A percentile compares a stretch with the other conserved stretches of the same genome.
Evolutionary conservation across 257 asterid species (phyloP).

Genomic region (Handroanthus guayacan): DNA sequence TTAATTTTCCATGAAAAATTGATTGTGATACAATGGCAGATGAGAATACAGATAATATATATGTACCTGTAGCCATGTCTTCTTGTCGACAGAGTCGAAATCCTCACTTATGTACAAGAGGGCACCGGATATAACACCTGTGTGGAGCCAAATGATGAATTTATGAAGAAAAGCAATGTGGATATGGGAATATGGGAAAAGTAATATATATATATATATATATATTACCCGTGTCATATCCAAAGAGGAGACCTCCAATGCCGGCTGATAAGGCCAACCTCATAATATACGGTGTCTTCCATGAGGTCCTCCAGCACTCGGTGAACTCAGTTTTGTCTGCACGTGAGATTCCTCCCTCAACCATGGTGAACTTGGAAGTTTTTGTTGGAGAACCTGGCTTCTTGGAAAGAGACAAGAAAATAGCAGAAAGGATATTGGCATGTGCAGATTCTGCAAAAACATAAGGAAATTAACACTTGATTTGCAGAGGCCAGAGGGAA

Average conservation of each 20-base stretch:
- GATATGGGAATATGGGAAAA: neutral
- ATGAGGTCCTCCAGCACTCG: slow-evolving; percentile 51
- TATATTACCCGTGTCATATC: slow-evolving; percentile 44
- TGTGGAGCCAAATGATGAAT: too few relatives aligned
- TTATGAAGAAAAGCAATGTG: neutral
- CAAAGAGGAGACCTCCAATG: slow-evolving; percentile 54
- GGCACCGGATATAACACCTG: slow-evolving; percentile 56
- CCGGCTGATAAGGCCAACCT: slow-evolving; percentile 53
- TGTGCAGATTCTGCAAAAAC: too few relatives aligned
- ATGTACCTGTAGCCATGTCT: slow-evolving; percentile 47
- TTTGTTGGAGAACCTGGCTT: neutral
- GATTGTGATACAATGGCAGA: neutral
- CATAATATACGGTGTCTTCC: slow-evolving; percentile 50
- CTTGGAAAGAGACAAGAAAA: neutral
- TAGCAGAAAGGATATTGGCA: too few relatives aligned
- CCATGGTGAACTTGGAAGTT: slow-evolving; percentile 23
- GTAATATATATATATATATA: neutral
- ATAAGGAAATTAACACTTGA: too few relatives aligned
- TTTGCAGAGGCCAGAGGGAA: too few relatives aligned
- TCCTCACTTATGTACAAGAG: slow-evolving; percentile 48
- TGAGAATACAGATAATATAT: neutral
- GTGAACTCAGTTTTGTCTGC: slow-evolving; percentile 47
- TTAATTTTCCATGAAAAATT: neutral
- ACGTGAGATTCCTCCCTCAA: slow-evolving; percentile 38
- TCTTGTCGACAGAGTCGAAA: slow-evolving; percentile 39